Evolutionary conservation across 2,329 filamentous ascomycete genomes (phyloP).

Genomic region (Rhinocladiella similis): DNA sequence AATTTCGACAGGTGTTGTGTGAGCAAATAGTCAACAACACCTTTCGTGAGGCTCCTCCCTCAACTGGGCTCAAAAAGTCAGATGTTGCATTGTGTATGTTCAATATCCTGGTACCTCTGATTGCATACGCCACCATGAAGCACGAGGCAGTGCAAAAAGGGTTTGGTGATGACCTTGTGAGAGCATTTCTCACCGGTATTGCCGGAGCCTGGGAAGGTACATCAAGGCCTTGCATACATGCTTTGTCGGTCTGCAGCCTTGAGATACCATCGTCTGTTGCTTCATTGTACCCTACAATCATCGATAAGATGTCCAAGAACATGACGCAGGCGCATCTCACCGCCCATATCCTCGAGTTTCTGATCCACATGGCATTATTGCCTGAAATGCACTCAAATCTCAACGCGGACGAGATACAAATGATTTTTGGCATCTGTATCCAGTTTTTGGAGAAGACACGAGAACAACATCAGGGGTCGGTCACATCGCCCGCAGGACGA

Average conservation of each 20-base stretch:
- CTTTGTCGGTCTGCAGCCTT: constrained; percentile 90
- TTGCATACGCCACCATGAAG: constrained; percentile 71
- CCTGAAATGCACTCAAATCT: constrained; percentile 86
- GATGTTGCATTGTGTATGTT: constrained; percentile 89
- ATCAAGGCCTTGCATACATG: constrained; percentile 91
- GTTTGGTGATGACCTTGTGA: constrained; percentile 72
- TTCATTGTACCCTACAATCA: constrained; percentile 79
- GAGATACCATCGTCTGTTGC: constrained; percentile 86
- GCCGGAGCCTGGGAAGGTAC: constrained; percentile 73
- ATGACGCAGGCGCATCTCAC: constrained; percentile 91
- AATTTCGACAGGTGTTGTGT: constrained; percentile 73
- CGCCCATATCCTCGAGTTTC: constrained; percentile 92
- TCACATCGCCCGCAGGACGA: constrained; percentile 29
- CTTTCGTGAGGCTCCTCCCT: constrained; percentile 77
- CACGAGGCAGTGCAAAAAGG: constrained; percentile 76
- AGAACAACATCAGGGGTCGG: constrained; percentile 48
- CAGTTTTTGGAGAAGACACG: constrained; percentile 87
- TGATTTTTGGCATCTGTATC: constrained; percentile 93
- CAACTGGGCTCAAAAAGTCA: constrained; percentile 78
- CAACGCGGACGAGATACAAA: constrained; percentile 86
- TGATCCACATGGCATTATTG: constrained; percentile 83
- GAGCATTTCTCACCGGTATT: constrained; percentile 82
- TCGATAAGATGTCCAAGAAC: constrained; percentile 92
- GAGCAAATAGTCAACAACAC: constrained; percentile 76
- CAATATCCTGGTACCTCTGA: constrained; percentile 79